These are phyloP conservation scores for Cryphonectria carpinicola DNA, from an alignment of 2,329 filamentous ascomycete species.

Conservation along the genomic window DNA sequence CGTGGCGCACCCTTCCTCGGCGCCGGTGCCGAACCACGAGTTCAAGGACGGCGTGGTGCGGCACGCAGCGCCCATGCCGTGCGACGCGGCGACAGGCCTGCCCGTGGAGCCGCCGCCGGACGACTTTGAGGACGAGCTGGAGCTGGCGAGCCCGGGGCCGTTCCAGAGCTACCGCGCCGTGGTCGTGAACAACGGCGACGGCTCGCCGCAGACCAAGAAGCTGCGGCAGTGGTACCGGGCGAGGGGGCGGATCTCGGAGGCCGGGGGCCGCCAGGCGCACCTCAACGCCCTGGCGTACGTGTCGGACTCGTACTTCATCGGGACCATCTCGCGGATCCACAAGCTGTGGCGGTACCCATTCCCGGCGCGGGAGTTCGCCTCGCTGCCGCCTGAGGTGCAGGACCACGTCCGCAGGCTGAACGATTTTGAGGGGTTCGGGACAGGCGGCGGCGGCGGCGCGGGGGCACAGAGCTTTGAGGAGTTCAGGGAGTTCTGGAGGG, in stretches of 20 bases:
- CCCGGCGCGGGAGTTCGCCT: constrained; percentile 56
- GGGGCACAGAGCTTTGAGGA: constrained; percentile 40
- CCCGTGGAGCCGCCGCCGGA: constrained; percentile 40
- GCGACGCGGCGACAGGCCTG: constrained; percentile 37
- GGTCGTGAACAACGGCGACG: constrained; percentile 46
- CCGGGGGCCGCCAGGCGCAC: constrained; percentile 79
- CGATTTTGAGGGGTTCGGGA: constrained; percentile 44
- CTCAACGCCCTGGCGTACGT: constrained; percentile 90
- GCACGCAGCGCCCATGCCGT: constrained; percentile 68
- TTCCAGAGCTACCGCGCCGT: constrained; percentile 52
- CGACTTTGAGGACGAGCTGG: constrained; percentile 49
- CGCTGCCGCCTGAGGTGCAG: constrained; percentile 47
- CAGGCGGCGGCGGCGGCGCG: constrained; percentile 35
- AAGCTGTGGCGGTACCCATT: constrained; percentile 74
- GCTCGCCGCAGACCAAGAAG: constrained; percentile 58
- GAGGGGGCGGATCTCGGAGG: constrained; percentile 71
- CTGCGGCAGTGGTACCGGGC: constrained; percentile 77
- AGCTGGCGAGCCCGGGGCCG: constrained; percentile 55
- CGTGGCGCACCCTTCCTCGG: constrained; percentile 46
- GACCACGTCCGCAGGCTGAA: constrained; percentile 44
- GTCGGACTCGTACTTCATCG: constrained; percentile 91
- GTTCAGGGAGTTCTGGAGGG: constrained; percentile 50
- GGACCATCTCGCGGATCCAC: constrained; percentile 81
- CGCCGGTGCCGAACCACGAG: constrained; percentile 20
- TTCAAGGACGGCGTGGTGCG: constrained; percentile 51